phyloP scores from a whole-genome alignment of 306 rosid genomes.

The Casuarina cunninghamiana region DNA sequence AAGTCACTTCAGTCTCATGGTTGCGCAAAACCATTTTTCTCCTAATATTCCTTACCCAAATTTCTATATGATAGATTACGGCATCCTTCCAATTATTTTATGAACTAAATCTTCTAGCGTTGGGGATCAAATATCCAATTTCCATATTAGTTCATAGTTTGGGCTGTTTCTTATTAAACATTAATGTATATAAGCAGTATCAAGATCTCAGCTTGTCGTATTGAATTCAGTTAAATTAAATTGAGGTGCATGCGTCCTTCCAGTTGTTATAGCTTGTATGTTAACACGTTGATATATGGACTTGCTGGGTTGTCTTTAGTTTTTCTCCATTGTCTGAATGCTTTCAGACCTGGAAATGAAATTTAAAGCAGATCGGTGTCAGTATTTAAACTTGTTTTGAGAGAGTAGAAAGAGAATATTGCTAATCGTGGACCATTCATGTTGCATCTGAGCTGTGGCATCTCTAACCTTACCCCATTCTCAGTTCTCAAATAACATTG shows the following conservation, averaged over 20 bases:
- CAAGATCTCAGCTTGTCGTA: background rate
- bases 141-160: background rate
- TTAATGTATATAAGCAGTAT: background rate
- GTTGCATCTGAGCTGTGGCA: background rate
- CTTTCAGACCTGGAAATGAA: background rate
- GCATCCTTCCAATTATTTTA: background rate
- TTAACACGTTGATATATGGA: background rate
- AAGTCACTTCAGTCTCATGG: too few relatives aligned
- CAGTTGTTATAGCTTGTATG: background rate
- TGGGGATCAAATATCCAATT: background rate
- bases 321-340: background rate
- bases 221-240: background rate
- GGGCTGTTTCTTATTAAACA: background rate
- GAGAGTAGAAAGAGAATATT: background rate
- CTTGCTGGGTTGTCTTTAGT: background rate
- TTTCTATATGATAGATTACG: background rate
- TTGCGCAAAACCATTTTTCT: background rate
- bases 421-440: background rate
- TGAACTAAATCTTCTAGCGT: background rate
- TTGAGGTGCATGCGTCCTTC: background rate
- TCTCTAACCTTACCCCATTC: background rate
- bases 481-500: background rate
- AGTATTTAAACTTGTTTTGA: background rate
- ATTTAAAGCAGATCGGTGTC: background rate
- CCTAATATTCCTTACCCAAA: background rate